Evolutionary conservation across 2,329 filamentous ascomycete species (phyloP).

Genomic region (Aotearoamyces nothofagi): DNA sequence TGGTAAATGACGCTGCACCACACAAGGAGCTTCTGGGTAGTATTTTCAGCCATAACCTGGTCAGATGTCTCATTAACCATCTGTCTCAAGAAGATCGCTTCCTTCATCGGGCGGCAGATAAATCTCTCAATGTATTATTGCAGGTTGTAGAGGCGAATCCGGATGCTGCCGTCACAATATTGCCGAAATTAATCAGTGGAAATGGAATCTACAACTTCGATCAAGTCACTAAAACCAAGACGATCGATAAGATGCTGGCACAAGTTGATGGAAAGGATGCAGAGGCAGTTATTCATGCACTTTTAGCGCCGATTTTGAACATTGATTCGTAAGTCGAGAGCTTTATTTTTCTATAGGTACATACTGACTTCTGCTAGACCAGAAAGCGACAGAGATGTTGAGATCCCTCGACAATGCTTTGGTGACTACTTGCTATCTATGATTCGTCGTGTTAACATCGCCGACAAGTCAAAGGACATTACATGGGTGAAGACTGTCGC

Average conservation of each 20-base stretch:
- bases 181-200: slow-evolving; percentile 53
- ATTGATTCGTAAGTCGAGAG: too few species aligned
- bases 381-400: slow-evolving; percentile 12
- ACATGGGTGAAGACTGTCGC: slow-evolving; percentile 13
- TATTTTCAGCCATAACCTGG: slow-evolving; percentile 72
- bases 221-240: slow-evolving; percentile 71
- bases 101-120: slow-evolving; percentile 63
- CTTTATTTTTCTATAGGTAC: not conserved
- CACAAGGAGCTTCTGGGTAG: slow-evolving; percentile 32
- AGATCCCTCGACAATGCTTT: slow-evolving; percentile 16
- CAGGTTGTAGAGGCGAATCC: slow-evolving; percentile 45
- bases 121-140: slow-evolving; percentile 59
- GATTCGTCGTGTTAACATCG: slow-evolving; percentile 13
- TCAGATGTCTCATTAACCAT: slow-evolving; percentile 72
- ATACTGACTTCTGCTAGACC: too few species aligned
- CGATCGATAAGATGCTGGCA: slow-evolving; percentile 43
- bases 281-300: slow-evolving; percentile 28
- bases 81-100: slow-evolving; percentile 63
- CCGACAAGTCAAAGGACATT: slow-evolving; percentile 7
- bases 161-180: slow-evolving; percentile 39
- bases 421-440: slow-evolving; percentile 18
- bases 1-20: slow-evolving; percentile 39
- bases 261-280: slow-evolving; percentile 13
- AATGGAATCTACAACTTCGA: slow-evolving; percentile 70
- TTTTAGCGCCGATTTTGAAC: slow-evolving; percentile 27